phyloP scores from a whole-genome alignment of 148 eudicot genomes.

The Fallopia convolvulus region DNA sequence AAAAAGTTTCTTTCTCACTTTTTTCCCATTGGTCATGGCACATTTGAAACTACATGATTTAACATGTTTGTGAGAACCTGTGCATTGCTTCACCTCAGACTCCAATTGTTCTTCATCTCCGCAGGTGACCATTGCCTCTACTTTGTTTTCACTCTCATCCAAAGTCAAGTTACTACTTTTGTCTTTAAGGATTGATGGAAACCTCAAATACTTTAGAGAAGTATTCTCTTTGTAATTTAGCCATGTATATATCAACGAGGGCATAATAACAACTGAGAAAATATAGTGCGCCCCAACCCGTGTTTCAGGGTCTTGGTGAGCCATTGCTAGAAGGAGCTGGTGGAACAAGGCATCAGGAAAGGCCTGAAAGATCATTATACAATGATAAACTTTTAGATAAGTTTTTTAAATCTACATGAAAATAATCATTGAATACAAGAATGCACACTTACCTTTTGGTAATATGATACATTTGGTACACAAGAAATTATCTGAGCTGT shows the following conservation, averaged over 20 bases:
- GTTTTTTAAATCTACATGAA: background rate
- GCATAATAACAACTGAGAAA: conserved; percentile 66
- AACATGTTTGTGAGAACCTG: conserved; percentile 18
- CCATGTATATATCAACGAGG: conserved; percentile 52
- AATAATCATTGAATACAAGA: conserved; percentile 9
- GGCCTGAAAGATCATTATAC: conserved; percentile 34
- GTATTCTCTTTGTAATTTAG: conserved; percentile 23
- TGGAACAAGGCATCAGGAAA: conserved; percentile 86
- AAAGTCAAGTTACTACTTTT: conserved; percentile 28
- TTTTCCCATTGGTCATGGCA: conserved; percentile 43
- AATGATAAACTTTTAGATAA: conserved; percentile 15
- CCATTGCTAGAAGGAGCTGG: conserved; percentile 77
- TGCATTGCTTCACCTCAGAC: conserved; percentile 23
- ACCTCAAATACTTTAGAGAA: conserved; percentile 15
- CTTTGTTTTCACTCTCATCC: conserved; percentile 30
- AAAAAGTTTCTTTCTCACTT: conserved; percentile 27
- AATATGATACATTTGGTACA: conserved; percentile 55
- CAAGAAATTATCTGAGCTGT: conserved; percentile 56
- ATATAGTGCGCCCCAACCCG: conserved; percentile 59
- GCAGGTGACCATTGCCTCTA: conserved; percentile 14
- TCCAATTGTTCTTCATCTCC: conserved; percentile 25
- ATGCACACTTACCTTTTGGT: conserved; percentile 47
- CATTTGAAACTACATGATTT: conserved; percentile 48
- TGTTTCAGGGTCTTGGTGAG: conserved; percentile 75
- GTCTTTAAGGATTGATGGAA: conserved; percentile 16